Evolutionary conservation across 345 rosid species (phyloP).

Genomic region (Populus nigra): DNA sequence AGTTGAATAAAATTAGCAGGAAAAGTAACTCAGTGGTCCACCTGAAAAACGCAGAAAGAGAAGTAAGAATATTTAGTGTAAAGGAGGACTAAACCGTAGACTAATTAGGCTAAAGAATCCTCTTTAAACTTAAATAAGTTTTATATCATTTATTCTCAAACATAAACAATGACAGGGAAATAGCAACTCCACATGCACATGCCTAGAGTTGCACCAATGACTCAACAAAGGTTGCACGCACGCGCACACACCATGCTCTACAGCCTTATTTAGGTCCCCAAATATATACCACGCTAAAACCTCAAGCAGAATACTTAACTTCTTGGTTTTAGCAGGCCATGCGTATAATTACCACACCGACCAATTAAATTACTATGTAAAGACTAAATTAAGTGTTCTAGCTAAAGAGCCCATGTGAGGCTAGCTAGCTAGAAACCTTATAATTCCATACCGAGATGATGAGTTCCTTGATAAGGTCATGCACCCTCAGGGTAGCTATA

Average conservation of each 20-base stretch:
- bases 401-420: slow-evolving; percentile 34
- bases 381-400: slow-evolving; percentile 17
- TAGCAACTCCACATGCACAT: slow-evolving; percentile 46
- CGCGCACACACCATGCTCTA: slow-evolving; percentile 14
- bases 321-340: slow-evolving; percentile 11
- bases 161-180: slow-evolving; percentile 35
- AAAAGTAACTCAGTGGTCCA: slow-evolving; percentile 39
- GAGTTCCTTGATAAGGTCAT: slow-evolving; percentile 1
- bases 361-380: slow-evolving; percentile 13
- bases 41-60: slow-evolving; percentile 34
- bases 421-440: slow-evolving; percentile 34
- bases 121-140: slow-evolving; percentile 32
- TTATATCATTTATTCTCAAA: slow-evolving; percentile 29
- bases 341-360: slow-evolving; percentile 5
- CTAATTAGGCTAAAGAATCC: slow-evolving; percentile 34
- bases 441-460: not conserved
- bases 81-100: slow-evolving; percentile 34
- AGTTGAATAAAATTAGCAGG: slow-evolving; percentile 5
- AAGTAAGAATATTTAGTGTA: slow-evolving; percentile 18
- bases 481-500: slow-evolving; percentile 12
- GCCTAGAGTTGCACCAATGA: slow-evolving; percentile 34
- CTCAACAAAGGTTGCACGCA: slow-evolving; percentile 19
- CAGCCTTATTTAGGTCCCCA: slow-evolving; percentile 28
- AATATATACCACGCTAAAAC: slow-evolving; percentile 3
- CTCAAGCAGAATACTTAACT: not conserved